phyloP scores from a whole-genome alignment of 2,329 filamentous ascomycete species.

The Paramyrothecium sp. region DNA sequence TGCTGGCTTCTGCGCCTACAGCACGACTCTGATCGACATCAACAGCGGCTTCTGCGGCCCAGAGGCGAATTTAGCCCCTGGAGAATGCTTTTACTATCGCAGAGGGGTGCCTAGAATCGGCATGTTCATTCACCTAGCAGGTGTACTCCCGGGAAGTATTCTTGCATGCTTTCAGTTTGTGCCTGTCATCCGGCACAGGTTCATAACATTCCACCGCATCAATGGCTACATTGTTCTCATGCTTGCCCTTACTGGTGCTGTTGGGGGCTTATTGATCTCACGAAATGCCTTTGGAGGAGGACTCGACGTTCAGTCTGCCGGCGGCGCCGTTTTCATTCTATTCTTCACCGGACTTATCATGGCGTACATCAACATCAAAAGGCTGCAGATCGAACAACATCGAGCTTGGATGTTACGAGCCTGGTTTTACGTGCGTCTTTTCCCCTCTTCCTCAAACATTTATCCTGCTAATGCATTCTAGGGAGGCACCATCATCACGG shows the following conservation, averaged over 20 bases:
- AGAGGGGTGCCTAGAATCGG: conserved; percentile 22
- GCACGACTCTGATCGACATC: conserved; percentile 46
- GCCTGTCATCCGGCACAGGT: conserved; percentile 42
- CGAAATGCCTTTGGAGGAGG: conserved; percentile 51
- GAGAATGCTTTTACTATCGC: conserved; percentile 35
- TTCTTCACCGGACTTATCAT: conserved; percentile 40
- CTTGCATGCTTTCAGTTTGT: conserved; percentile 46
- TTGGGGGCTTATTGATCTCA: conserved; percentile 50
- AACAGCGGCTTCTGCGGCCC: conserved; percentile 27
- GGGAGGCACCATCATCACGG: conserved; percentile 15
- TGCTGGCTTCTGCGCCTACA: conserved; percentile 44
- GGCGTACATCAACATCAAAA: conserved; percentile 54
- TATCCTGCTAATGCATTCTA: not conserved
- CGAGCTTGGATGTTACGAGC: conserved; percentile 61
- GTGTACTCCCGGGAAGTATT: conserved; percentile 39
- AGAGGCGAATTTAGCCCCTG: conserved; percentile 20
- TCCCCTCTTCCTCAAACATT: not conserved
- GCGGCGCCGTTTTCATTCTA: conserved; percentile 40
- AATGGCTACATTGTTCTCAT: conserved; percentile 54
- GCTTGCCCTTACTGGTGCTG: conserved; percentile 41
- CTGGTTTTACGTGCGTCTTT: conserved; percentile 40
- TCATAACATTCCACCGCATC: conserved; percentile 53
- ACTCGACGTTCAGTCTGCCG: conserved; percentile 40
- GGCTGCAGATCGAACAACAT: conserved; percentile 59
- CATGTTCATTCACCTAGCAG: conserved; percentile 41